A percentile compares a stretch with the other conserved stretches of the same genome.
phyloP scores from a whole-genome alignment of 768 basidiomycete genomes.

The Suillus decipiens region DNA sequence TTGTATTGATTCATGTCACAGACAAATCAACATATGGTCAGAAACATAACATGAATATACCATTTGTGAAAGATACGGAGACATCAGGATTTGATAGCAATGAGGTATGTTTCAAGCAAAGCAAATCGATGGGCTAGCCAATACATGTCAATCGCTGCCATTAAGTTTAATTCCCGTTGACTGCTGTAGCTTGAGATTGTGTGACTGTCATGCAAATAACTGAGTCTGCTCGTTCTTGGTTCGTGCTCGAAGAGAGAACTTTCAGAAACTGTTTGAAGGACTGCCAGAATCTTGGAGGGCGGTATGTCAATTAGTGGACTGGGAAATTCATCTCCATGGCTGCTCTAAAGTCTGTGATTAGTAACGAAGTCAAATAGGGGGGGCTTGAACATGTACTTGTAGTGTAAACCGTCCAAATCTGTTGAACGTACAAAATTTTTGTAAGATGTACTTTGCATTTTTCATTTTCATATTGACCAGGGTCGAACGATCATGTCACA shows the following conservation, averaged over 20 bases:
- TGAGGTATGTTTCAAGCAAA: not conserved
- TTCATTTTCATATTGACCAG: not conserved
- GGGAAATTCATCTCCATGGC: not conserved
- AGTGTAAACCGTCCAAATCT: not conserved
- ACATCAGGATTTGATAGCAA: not conserved
- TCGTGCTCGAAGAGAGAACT: not conserved
- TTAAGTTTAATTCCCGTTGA: not conserved
- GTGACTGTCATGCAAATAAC: not conserved
- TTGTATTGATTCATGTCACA: not conserved
- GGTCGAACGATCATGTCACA: not conserved
- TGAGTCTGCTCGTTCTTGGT: not conserved
- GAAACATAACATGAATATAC: too few relatives aligned
- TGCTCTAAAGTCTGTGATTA: not conserved
- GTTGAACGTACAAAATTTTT: not conserved
- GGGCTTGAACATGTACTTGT: not conserved
- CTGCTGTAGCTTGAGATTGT: not conserved
- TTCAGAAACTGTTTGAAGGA: not conserved
- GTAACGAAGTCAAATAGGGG: not conserved
- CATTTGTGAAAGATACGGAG: not conserved
- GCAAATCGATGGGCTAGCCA: not conserved
- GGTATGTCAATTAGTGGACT: not conserved
- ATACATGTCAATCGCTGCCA: not conserved
- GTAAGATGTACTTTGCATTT: not conserved
- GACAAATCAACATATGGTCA: not conserved
- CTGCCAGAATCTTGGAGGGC: not conserved